These are phyloP conservation scores for Penicillium sp. DNA, from an alignment of 2,329 filamentous ascomycete genomes.

Conservation along the genomic window DNA sequence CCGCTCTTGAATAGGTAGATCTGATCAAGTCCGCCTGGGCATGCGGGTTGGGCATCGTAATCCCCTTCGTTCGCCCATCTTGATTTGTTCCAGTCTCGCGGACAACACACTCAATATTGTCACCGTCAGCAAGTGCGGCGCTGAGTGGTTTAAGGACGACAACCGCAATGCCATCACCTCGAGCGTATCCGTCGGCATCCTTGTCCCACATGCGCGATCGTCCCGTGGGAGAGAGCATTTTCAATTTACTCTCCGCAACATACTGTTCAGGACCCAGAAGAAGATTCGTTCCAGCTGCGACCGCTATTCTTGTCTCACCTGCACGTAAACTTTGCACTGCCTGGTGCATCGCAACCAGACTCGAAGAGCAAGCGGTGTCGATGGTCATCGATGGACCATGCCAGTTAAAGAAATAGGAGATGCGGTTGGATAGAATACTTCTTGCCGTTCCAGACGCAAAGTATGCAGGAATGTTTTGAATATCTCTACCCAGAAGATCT, in stretches of 20 bases:
- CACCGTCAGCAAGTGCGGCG: slow-evolving; percentile 49
- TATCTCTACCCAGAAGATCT: slow-evolving; percentile 22
- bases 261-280: slow-evolving; percentile 32
- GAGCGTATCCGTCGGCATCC: slow-evolving; percentile 51
- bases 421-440: slow-evolving; percentile 41
- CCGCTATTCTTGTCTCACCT: slow-evolving; percentile 27
- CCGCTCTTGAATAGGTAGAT: slow-evolving; percentile 39
- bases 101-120: slow-evolving; percentile 45
- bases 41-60: slow-evolving; percentile 35
- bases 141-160: slow-evolving; percentile 54
- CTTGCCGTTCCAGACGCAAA: slow-evolving; percentile 35
- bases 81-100: slow-evolving; percentile 37
- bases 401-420: slow-evolving; percentile 40
- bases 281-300: slow-evolving; percentile 28
- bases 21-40: slow-evolving; percentile 45
- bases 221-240: slow-evolving; percentile 54
- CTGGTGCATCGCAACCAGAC: slow-evolving; percentile 38
- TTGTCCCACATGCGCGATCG: slow-evolving; percentile 52
- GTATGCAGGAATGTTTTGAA: slow-evolving; percentile 24
- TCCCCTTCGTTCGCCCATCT: slow-evolving; percentile 36
- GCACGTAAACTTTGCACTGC: slow-evolving; percentile 31
- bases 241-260: slow-evolving; percentile 31
- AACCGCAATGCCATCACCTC: slow-evolving; percentile 54
- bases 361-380: slow-evolving; percentile 50
- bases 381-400: slow-evolving; percentile 44